These are phyloP conservation scores for Boechera divaricarpa DNA, from an alignment of 345 rosid genomes.

Conservation along the genomic window DNA sequence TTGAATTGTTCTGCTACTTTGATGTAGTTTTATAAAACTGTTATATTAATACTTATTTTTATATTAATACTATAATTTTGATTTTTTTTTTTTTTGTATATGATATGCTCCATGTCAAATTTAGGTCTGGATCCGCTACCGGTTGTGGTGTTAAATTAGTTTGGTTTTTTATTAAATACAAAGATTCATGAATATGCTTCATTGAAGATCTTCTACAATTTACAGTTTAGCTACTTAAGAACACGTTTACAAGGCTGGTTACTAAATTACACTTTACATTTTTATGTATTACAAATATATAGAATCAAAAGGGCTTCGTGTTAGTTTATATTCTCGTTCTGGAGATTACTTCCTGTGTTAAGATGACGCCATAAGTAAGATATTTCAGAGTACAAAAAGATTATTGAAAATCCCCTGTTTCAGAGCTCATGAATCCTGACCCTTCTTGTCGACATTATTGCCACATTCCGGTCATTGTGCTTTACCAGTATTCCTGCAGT, in stretches of 20 bases:
- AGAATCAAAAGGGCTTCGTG: background rate
- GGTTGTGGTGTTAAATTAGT: too few relatives aligned
- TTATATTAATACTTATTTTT: too few relatives aligned
- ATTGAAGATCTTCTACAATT: background rate
- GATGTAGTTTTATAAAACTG: too few relatives aligned
- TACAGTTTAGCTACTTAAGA: background rate
- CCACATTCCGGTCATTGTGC: conserved; percentile 1
- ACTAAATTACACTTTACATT: background rate
- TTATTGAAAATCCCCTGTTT: background rate
- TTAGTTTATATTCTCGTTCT: background rate
- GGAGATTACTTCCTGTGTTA: conserved; percentile 3
- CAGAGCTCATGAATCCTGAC: background rate
- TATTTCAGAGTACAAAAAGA: background rate
- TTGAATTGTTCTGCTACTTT: too few relatives aligned
- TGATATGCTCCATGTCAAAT: too few relatives aligned
- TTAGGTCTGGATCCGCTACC: too few relatives aligned
- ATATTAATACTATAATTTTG: too few relatives aligned
- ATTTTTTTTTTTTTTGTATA: too few relatives aligned
- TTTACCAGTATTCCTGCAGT: conserved; percentile 16
- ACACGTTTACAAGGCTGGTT: conserved; percentile 8
- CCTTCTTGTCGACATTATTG: background rate
- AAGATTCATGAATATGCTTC: background rate
- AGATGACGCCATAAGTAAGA: background rate
- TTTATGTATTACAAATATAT: background rate
- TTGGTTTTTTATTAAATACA: background rate